phyloP scores from a whole-genome alignment of 805 yeast genomes.

The Wickerhamomyces pijperi region DNA sequence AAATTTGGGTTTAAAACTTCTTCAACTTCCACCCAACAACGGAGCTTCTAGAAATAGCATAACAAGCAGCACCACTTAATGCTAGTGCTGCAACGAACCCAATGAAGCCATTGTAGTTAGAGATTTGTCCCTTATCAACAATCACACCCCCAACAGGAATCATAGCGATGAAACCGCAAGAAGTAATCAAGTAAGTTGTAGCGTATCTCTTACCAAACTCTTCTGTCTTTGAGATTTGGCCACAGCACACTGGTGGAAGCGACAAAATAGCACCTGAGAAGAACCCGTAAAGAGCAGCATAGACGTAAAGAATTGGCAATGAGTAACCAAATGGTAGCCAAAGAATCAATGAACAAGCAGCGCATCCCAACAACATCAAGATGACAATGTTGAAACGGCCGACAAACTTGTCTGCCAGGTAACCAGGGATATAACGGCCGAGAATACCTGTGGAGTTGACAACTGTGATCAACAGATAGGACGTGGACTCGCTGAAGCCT shows the following conservation, averaged over 20 bases:
- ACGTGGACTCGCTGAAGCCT: slow-evolving; percentile 28
- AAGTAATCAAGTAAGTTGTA: slow-evolving; percentile 45
- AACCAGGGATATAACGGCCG: slow-evolving; percentile 32
- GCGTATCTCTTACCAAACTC: slow-evolving; percentile 45
- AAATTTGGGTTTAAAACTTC: slow-evolving; percentile 5
- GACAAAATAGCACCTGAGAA: slow-evolving; percentile 44
- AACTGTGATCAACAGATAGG: slow-evolving; percentile 34
- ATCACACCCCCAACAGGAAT: slow-evolving; percentile 42
- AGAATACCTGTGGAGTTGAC: slow-evolving; percentile 29
- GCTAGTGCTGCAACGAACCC: slow-evolving; percentile 9
- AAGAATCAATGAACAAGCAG: slow-evolving; percentile 24
- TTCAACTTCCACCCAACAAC: slow-evolving; percentile 9
- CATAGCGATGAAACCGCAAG: slow-evolving; percentile 38
- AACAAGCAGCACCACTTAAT: slow-evolving; percentile 9
- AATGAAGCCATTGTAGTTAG: slow-evolving; percentile 8
- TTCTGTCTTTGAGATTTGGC: slow-evolving; percentile 42
- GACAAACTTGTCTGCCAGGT: slow-evolving; percentile 26
- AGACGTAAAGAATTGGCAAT: slow-evolving; percentile 26
- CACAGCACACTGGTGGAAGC: slow-evolving; percentile 46
- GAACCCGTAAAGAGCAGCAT: slow-evolving; percentile 39
- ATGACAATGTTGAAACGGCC: slow-evolving; percentile 48
- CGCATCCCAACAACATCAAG: slow-evolving; percentile 21
- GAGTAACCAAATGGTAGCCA: slow-evolving; percentile 30
- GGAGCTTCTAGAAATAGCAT: slow-evolving; percentile 7
- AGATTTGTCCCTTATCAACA: slow-evolving; percentile 21